These are phyloP conservation scores for Xylaria flabelliformis DNA, from an alignment of 495 filamentous ascomycete species.

Conservation along the genomic window DNA sequence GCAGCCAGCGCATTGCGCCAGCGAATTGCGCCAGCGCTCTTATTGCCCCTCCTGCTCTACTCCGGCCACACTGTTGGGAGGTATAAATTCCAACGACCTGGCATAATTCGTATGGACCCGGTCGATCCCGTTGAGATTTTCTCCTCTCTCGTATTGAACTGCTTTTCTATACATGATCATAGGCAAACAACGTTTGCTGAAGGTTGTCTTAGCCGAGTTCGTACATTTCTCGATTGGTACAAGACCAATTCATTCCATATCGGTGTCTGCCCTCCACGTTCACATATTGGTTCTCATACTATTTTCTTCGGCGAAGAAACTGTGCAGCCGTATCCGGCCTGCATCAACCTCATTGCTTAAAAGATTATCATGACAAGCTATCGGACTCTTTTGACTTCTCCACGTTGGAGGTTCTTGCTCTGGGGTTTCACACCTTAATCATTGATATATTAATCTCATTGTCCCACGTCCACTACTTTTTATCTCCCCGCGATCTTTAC, in stretches of 20 bases:
- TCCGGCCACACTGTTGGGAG: constrained; percentile 27
- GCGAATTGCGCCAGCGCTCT: constrained; percentile 25
- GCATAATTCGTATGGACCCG: constrained; percentile 10
- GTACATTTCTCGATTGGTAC: constrained; percentile 21
- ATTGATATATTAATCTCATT: constrained; percentile 29
- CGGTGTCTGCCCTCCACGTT: constrained; percentile 19
- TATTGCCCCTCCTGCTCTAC: constrained; percentile 25
- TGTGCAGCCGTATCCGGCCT: constrained; percentile 48
- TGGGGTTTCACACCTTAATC: constrained; percentile 56
- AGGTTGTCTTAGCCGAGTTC: constrained; percentile 20
- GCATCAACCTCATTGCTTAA: constrained; percentile 39
- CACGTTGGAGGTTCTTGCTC: constrained; percentile 61
- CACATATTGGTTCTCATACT: constrained; percentile 35
- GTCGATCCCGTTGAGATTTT: constrained; percentile 24
- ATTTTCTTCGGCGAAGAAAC: constrained; percentile 45
- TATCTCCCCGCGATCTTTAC: constrained; percentile 43
- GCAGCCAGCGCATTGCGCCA: constrained; percentile 31
- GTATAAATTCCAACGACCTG: constrained; percentile 27
- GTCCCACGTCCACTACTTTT: constrained; percentile 28
- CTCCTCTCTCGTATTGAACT: constrained; percentile 19
- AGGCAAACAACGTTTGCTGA: constrained; percentile 25
- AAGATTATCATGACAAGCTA: constrained; percentile 64
- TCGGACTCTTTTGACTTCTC: constrained; percentile 58
- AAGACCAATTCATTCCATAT: constrained; percentile 19
- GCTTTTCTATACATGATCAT: constrained; percentile 22